Evolutionary conservation across 139 green algal species (phyloP).

Genomic region (Picochlorum costavermella): DNA sequence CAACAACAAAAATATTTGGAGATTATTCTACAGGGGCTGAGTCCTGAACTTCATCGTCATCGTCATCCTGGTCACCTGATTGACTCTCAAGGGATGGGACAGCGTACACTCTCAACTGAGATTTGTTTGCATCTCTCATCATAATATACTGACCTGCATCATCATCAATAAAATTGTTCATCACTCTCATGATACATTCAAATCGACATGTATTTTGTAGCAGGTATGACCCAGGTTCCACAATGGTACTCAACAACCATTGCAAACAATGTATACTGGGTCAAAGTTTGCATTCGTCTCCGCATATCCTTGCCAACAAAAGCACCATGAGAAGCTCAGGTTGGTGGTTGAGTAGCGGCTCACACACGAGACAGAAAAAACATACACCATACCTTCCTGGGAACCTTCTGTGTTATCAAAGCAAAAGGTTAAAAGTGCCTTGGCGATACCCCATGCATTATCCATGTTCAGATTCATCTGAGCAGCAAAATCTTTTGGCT

Average conservation of each 20-base stretch:
- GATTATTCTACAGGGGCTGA: neutral
- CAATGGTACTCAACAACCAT: too few relatives aligned
- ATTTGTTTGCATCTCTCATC: slow-evolving; percentile 93
- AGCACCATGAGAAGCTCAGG: neutral
- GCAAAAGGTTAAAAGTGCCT: slow-evolving; percentile 77
- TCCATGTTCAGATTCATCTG: slow-evolving; percentile 94
- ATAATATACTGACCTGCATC: slow-evolving; percentile 69
- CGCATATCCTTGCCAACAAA: slow-evolving; percentile 22
- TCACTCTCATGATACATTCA: neutral
- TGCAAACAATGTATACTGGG: too few relatives aligned
- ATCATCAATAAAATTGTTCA: neutral
- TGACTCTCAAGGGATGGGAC: slow-evolving; percentile 39
- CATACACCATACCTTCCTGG: slow-evolving; percentile 34
- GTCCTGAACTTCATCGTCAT: slow-evolving; percentile 2
- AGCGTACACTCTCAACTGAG: slow-evolving; percentile 72
- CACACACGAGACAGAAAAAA: neutral
- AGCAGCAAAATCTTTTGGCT: slow-evolving; percentile 61
- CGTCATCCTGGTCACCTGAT: slow-evolving; percentile 41
- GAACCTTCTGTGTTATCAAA: slow-evolving; percentile 48
- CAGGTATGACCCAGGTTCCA: too few relatives aligned
- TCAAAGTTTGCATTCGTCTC: slow-evolving; percentile 3
- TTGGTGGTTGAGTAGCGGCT: slow-evolving; percentile 20
- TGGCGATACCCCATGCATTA: slow-evolving; percentile 95
- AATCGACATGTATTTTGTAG: too few relatives aligned
- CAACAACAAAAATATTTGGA: neutral